A percentile compares a stretch with the other conserved stretches of the same genome.
These are phyloP conservation scores for Ophiostoma sp. DNA, from an alignment of 2,329 filamentous ascomycete genomes.

Conservation along the genomic window DNA sequence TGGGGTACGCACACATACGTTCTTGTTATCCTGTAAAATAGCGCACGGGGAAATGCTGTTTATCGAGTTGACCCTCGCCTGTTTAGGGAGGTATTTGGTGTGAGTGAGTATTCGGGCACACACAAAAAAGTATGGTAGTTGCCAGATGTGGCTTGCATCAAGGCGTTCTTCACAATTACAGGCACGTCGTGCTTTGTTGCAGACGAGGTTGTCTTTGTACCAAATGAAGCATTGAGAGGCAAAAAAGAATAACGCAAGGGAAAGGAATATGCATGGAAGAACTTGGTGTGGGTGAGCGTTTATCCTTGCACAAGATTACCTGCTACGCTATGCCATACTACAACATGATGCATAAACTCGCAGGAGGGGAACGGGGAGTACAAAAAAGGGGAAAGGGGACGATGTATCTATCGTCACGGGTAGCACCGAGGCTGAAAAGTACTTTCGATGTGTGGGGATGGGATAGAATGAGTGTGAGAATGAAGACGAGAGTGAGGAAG, in stretches of 20 bases:
- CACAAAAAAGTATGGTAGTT: background rate
- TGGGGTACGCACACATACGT: background rate
- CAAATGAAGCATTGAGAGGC: background rate
- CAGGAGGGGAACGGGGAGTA: background rate
- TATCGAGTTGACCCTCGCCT: background rate
- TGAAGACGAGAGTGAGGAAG: background rate
- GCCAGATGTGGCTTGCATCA: background rate
- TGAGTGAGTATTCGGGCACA: background rate
- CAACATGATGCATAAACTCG: background rate
- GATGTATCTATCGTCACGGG: background rate
- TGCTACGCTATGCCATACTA: background rate
- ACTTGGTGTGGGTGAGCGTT: background rate
- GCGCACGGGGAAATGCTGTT: background rate
- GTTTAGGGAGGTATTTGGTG: background rate
- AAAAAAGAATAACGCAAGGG: background rate
- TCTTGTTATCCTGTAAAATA: background rate
- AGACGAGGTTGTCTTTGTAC: background rate
- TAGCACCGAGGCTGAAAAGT: background rate
- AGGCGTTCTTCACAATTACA: background rate
- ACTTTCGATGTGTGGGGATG: background rate
- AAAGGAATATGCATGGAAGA: background rate
- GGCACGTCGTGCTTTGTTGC: background rate
- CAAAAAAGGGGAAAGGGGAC: background rate
- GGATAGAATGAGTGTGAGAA: background rate
- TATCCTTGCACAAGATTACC: background rate